Conservation (phyloP, 2,329 filamentous ascomycete genomes). For the Coniochaeta pulveracea region DNA sequence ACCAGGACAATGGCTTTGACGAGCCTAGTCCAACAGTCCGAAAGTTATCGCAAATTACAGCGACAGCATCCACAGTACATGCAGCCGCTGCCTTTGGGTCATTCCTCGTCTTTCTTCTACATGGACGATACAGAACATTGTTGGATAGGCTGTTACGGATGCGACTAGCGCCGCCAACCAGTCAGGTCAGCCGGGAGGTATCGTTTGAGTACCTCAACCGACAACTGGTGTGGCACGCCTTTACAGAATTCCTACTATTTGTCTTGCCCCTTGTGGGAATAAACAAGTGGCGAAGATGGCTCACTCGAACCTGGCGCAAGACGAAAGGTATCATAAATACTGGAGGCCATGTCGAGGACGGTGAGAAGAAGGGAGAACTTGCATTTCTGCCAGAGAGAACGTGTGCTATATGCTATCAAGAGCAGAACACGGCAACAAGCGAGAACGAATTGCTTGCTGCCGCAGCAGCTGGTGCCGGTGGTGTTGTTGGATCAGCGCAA, state of each 20-base stretch:
- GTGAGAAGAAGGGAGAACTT: constrained; percentile 58
- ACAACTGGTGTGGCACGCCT: constrained; percentile 98
- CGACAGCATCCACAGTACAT: constrained; percentile 59
- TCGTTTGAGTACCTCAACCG: constrained; percentile 97
- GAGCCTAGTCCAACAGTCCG: constrained; percentile 38
- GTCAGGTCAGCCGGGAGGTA: constrained; percentile 79
- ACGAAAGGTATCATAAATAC: constrained; percentile 53
- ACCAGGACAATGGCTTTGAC: constrained; percentile 65
- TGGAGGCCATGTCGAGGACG: constrained; percentile 17
- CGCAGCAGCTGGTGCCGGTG: constrained; percentile 55
- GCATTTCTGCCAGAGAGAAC: constrained; percentile 84
- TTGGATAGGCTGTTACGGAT: constrained; percentile 77
- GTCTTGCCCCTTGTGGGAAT: constrained; percentile 94
- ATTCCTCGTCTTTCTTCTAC: constrained; percentile 83
- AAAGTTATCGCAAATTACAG: constrained; percentile 58
- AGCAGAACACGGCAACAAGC: constrained; percentile 67
- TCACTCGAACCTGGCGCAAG: constrained; percentile 77
- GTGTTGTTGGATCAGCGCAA: constrained; percentile 75
- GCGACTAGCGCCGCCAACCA: constrained; percentile 73
- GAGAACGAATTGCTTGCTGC: constrained; percentile 65
- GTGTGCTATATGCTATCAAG: constrained; percentile 93
- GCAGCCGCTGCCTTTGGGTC: constrained; percentile 73
- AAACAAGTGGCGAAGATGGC: constrained; percentile 81
- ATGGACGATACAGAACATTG: constrained; percentile 83
- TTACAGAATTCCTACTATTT: constrained; percentile 97